Conservation (phyloP, 1,284 basidiomycete species). For the Pyrrhoderma lamaoense region DNA sequence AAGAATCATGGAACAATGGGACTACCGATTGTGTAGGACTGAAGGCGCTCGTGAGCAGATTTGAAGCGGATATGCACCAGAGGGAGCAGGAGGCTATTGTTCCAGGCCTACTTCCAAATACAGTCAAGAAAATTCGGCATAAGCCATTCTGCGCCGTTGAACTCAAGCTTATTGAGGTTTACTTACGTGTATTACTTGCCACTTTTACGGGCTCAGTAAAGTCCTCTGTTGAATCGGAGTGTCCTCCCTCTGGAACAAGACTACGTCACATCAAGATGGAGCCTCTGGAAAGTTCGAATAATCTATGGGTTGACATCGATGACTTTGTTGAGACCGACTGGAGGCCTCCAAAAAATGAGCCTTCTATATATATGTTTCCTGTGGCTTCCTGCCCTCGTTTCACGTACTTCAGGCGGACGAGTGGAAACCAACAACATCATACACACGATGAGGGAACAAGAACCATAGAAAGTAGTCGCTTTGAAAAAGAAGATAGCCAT, state of each 20-base stretch:
- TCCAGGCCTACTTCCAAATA: conserved; percentile 39
- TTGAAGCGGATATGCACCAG: conserved; percentile 91
- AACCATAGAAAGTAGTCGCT: conserved; percentile 56
- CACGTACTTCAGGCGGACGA: conserved; percentile 68
- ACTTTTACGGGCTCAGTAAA: conserved; percentile 71
- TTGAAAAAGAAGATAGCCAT: conserved; percentile 84
- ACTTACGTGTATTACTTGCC: conserved; percentile 75
- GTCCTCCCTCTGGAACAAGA: conserved; percentile 20
- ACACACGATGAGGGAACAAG: conserved; percentile 27
- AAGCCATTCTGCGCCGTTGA: conserved; percentile 95
- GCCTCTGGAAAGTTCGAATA: conserved; percentile 28
- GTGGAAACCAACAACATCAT: conserved; percentile 34
- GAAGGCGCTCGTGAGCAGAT: conserved; percentile 76
- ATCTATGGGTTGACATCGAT: conserved; percentile 71
- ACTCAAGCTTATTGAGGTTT: conserved; percentile 71
- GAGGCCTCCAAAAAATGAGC: conserved; percentile 43
- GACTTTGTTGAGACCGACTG: conserved; percentile 85
- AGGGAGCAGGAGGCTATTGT: conserved; percentile 74
- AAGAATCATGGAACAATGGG: conserved; percentile 72
- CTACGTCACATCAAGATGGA: not conserved
- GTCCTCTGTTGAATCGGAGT: conserved; percentile 39
- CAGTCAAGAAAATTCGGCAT: conserved; percentile 55
- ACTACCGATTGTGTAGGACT: conserved; percentile 76
- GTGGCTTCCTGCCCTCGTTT: conserved; percentile 77
- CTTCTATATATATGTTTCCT: conserved; percentile 65